Evolutionary conservation across 2,329 filamentous ascomycete genomes (phyloP), one percentile per base, ranked within the genome.

Genomic region (Penicillium sp.): DNA sequence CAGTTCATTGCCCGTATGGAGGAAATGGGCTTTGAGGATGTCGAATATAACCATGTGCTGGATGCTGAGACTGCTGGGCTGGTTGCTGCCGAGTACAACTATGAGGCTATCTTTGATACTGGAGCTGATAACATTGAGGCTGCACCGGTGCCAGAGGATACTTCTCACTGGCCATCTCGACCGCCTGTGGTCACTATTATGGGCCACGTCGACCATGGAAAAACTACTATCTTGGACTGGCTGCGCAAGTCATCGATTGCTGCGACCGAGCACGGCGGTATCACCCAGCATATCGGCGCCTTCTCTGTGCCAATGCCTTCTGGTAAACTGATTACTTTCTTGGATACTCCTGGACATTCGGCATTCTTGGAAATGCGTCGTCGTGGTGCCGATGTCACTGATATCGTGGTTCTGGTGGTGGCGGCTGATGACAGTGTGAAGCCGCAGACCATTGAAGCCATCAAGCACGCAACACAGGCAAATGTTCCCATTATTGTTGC

Each of bases 191-290:
- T 99, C 37, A 97, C 95, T 0, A 99, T 99, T 68, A 99, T 99
- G 95, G 94, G 94, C 2, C 94, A 99, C 62, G 94, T 99, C 65
- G 95, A 99, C 71, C 94, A 99, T 72, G 94, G 94, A 51, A 99
- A 99, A 78, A 99, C 94, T 0, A 99, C 95, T 0, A 86, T 99
- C 41, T 81, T 99, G 9, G 94, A 99, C 71, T 97, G 88, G 76
- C 80, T 99, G 43, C 89, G 94, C 35, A 95, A 96, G 66, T 94
- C 92, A 1, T 97, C 92, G 6, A 86, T 99, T 42, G 95, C 88
- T 41, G 91, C 91, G 6, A 86, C 89, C 51, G 94, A 99, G 72
- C 92, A 97, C 69, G 94, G 94, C 59, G 94, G 94, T 33, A 99
- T 99, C 69, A 99, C 94, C 0, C 94, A 99, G 73, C 94, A 99